Conservation (phyloP, 2,329 filamentous ascomycete genomes). For the Alternaria conjuncta region DNA sequence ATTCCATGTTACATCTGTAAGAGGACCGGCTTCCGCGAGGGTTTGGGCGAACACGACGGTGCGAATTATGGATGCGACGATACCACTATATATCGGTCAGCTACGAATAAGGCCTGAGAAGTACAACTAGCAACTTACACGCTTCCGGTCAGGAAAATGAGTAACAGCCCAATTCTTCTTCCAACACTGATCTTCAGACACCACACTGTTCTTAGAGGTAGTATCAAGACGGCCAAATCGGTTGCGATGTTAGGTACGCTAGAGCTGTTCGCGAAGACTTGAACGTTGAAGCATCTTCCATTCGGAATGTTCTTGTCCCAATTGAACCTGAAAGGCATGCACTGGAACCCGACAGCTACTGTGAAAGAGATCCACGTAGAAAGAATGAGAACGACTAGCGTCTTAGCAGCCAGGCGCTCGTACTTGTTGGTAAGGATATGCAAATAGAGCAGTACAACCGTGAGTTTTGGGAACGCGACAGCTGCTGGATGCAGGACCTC, state of each 20-base stretch:
- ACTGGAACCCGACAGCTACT: conserved; percentile 30
- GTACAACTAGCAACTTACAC: conserved; percentile 19
- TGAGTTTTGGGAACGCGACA: conserved; percentile 37
- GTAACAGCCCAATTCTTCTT: conserved; percentile 25
- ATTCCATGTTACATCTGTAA: conserved; percentile 32
- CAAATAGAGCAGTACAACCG: conserved; percentile 32
- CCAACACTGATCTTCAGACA: conserved; percentile 27
- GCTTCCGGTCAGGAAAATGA: conserved; percentile 39
- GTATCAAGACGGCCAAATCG: conserved; percentile 26
- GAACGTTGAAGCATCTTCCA: conserved; percentile 31
- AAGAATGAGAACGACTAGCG: conserved; percentile 23
- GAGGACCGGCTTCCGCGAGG: conserved; percentile 9
- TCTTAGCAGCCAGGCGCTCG: conserved; percentile 26
- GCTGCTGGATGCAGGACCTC: conserved; percentile 35
- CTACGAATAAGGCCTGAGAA: neutral
- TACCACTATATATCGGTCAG: conserved; percentile 21
- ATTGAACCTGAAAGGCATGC: conserved; percentile 30
- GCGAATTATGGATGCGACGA: conserved; percentile 33
- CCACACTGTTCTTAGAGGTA: conserved; percentile 30
- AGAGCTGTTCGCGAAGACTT: conserved; percentile 27
- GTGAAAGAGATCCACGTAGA: conserved; percentile 31
- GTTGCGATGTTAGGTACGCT: conserved; percentile 38
- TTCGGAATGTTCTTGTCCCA: conserved; percentile 35
- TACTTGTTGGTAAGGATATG: conserved; percentile 35
- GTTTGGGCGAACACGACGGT: conserved; percentile 26